Percentiles rank a stretch among this genome's conserved stretches.
These are phyloP conservation scores for Salvia splendens DNA, from an alignment of 257 asterid genomes.

Conservation along the genomic window DNA sequence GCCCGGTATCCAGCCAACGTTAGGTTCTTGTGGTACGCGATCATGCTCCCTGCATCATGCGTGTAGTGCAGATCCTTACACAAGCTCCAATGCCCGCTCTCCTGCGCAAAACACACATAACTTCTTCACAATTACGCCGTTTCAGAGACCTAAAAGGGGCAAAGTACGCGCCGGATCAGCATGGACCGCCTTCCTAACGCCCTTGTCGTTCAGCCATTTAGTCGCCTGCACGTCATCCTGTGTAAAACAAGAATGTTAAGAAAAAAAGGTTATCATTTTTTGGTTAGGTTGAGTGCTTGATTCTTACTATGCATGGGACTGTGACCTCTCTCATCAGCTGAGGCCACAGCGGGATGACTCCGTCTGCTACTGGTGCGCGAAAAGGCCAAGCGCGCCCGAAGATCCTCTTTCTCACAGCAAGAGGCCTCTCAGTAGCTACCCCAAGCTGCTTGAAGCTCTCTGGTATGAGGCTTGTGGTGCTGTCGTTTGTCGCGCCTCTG, in stretches of 20 bases:
- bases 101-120: constrained; percentile 33
- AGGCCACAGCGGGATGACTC: constrained; percentile 52
- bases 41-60: constrained; percentile 60
- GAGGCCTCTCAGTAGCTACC: constrained; percentile 41
- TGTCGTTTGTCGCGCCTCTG: constrained; percentile 4
- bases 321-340: constrained; percentile 29
- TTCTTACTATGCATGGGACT: constrained; percentile 52
- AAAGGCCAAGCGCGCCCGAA: constrained; percentile 71
- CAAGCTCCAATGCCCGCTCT: constrained; percentile 49
- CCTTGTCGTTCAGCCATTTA: constrained; percentile 48
- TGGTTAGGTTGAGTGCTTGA: too few relatives aligned
- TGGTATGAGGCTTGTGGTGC: constrained; percentile 36
- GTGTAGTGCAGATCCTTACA: constrained; percentile 33
- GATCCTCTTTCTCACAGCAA: constrained; percentile 55
- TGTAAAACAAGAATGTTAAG: background rate
- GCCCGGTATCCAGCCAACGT: constrained; percentile 49
- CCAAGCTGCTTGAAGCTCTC: constrained; percentile 57
- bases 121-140: background rate
- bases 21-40: constrained; percentile 53
- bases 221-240: constrained; percentile 55
- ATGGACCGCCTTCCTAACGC: constrained; percentile 54
- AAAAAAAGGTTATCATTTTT: background rate
- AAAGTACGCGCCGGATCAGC: constrained; percentile 46
- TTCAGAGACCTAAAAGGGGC: background rate
- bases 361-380: constrained; percentile 54